phyloP scores from a whole-genome alignment of 305 asterid genomes.

The Rubia tinctorum region DNA sequence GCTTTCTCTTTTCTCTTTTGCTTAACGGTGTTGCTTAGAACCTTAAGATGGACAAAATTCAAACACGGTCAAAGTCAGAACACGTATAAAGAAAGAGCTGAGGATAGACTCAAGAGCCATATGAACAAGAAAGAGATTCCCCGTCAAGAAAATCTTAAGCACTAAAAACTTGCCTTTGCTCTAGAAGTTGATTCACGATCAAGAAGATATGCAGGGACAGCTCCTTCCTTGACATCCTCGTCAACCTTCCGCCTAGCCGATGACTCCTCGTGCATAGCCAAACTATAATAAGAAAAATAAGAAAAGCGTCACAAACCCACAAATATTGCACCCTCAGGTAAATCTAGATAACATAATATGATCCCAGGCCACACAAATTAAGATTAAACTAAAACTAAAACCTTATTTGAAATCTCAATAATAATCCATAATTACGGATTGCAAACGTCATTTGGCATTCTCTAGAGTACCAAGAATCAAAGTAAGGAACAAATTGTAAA shows the following conservation, averaged over 20 bases:
- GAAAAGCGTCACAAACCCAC: background rate
- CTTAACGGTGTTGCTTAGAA: conserved; percentile 92
- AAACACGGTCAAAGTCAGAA: background rate
- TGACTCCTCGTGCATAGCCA: conserved; percentile 92
- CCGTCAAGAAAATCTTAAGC: background rate
- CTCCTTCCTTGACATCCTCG: conserved; percentile 84
- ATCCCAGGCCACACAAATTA: background rate
- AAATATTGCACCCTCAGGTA: background rate
- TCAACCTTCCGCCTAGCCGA: conserved; percentile 81
- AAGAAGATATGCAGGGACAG: conserved; percentile 93
- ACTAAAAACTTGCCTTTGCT: conserved; percentile 56
- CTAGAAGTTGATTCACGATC: conserved; percentile 97
- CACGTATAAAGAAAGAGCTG: background rate
- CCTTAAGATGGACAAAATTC: conserved; percentile 34
- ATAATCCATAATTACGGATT: background rate
- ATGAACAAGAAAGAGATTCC: conserved; percentile 13
- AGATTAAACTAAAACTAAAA: background rate
- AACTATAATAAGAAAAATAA: conserved; percentile 29
- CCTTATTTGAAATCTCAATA: background rate
- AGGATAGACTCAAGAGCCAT: background rate
- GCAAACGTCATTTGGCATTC: too few relatives aligned
- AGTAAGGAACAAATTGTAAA: too few relatives aligned
- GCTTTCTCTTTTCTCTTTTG: conserved; percentile 88
- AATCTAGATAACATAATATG: background rate
- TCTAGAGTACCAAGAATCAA: too few relatives aligned